Evolutionary conservation across 257 asterid species (phyloP).

Genomic region (Paulownia fortunei): DNA sequence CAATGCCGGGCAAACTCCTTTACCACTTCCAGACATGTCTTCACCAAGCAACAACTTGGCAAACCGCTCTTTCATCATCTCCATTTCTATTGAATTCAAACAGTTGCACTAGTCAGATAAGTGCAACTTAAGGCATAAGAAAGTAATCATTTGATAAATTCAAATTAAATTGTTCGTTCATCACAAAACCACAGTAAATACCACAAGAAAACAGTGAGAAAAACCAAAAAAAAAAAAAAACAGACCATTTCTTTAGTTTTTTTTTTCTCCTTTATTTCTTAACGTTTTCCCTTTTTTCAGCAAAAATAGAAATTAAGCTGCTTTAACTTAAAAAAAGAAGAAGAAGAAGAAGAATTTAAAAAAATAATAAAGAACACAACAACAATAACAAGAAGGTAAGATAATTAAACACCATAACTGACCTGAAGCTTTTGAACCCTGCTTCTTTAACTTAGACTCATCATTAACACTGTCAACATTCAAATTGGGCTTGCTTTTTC

Average conservation of each 20-base stretch:
- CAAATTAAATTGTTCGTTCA: slow-evolving; percentile 5
- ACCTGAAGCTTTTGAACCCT: slow-evolving; percentile 68
- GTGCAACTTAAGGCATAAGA: neutral
- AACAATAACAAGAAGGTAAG: neutral
- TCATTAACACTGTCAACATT: slow-evolving; percentile 30
- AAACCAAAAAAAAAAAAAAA: neutral
- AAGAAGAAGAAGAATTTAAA: neutral
- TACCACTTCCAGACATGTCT: slow-evolving; percentile 98
- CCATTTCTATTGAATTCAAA: slow-evolving; percentile 55
- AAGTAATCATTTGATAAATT: neutral
- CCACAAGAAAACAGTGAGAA: neutral
- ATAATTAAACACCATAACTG: slow-evolving; percentile 19
- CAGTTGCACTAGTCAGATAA: neutral
- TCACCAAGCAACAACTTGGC: slow-evolving; percentile 95
- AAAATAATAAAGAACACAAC: neutral
- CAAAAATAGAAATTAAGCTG: neutral
- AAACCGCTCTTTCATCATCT: slow-evolving; percentile 92
- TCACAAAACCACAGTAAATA: neutral
- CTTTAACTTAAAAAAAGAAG: neutral
- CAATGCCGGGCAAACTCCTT: slow-evolving; percentile 88
- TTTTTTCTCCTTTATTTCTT: neutral
- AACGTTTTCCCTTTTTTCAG: neutral
- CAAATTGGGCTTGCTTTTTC: slow-evolving; percentile 32
- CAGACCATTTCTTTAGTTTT: neutral
- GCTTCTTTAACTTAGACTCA: slow-evolving; percentile 44